A percentile compares a stretch with the other conserved stretches of the same genome.
Conservation (phyloP, 208 protist species). For the Leishmania arabica region DNA sequence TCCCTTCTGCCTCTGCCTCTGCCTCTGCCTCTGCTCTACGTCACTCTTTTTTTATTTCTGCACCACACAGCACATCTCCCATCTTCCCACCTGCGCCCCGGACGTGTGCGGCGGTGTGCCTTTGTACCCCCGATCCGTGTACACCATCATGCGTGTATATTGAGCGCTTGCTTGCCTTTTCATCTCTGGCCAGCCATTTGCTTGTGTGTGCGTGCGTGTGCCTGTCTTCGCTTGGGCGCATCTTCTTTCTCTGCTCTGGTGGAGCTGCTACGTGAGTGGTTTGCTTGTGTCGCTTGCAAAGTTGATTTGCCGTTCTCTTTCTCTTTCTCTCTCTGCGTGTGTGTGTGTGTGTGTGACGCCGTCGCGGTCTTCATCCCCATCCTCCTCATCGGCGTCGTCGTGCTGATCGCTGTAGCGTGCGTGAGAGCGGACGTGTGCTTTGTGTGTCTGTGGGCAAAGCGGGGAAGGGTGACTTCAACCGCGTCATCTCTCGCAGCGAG, state of each 20-base stretch:
- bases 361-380: not conserved
- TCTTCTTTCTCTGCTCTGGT: not conserved
- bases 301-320: not conserved
- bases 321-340: not conserved
- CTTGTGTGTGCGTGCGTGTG: not conserved
- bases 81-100: not conserved
- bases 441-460: not conserved
- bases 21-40: not conserved
- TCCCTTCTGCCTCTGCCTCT: not conserved
- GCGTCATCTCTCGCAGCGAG: not conserved
- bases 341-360: not conserved
- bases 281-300: not conserved
- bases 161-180: not conserved
- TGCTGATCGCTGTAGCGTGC: not conserved
- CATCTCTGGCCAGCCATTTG: not conserved
- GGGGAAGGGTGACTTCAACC: not conserved
- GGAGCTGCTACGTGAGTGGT: not conserved
- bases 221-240: not conserved
- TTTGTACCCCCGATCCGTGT: not conserved
- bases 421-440: not conserved
- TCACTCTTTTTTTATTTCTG: not conserved
- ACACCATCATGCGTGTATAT: not conserved
- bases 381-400: not conserved
- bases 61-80: not conserved
- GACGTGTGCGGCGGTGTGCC: not conserved